These are phyloP conservation scores for Microsporum ferrugineum DNA, from an alignment of 2,329 filamentous ascomycete species.

Conservation along the genomic window DNA sequence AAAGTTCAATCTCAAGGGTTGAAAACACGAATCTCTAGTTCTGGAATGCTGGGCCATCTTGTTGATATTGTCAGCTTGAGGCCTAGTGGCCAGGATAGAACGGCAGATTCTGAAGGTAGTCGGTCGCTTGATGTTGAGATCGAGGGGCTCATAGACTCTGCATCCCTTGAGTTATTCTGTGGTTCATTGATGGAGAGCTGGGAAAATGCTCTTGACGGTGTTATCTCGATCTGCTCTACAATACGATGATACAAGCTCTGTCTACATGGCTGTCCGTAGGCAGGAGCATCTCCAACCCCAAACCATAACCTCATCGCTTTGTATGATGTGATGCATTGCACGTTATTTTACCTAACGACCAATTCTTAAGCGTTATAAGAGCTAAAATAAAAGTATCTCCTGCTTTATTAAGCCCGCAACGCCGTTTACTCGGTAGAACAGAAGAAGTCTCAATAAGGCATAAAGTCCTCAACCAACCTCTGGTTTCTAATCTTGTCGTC, in stretches of 20 bases:
- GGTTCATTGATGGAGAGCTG: slow-evolving; percentile 38
- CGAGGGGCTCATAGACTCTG: slow-evolving; percentile 27
- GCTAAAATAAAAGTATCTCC: neutral
- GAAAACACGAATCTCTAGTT: slow-evolving; percentile 28
- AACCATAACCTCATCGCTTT: neutral
- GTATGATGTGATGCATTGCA: neutral
- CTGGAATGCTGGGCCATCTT: slow-evolving; percentile 33
- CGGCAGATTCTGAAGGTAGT: neutral
- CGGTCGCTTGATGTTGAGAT: slow-evolving; percentile 23
- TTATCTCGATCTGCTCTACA: slow-evolving; percentile 15
- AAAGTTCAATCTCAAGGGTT: slow-evolving; percentile 27
- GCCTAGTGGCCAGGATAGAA: neutral
- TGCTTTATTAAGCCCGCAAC: slow-evolving; percentile 1
- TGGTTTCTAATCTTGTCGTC: slow-evolving; percentile 67
- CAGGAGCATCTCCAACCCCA: neutral
- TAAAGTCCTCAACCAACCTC: neutral
- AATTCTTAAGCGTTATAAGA: neutral
- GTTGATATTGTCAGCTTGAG: slow-evolving; percentile 25
- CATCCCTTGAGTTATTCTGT: slow-evolving; percentile 33
- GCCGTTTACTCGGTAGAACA: neutral
- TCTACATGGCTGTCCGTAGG: neutral
- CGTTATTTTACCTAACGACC: neutral
- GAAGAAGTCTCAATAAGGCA: neutral
- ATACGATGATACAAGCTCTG: neutral
- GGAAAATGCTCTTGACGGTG: slow-evolving; percentile 35